phyloP scores from a whole-genome alignment of 2,329 filamentous ascomycete species.

The Bipolaris cookei region DNA sequence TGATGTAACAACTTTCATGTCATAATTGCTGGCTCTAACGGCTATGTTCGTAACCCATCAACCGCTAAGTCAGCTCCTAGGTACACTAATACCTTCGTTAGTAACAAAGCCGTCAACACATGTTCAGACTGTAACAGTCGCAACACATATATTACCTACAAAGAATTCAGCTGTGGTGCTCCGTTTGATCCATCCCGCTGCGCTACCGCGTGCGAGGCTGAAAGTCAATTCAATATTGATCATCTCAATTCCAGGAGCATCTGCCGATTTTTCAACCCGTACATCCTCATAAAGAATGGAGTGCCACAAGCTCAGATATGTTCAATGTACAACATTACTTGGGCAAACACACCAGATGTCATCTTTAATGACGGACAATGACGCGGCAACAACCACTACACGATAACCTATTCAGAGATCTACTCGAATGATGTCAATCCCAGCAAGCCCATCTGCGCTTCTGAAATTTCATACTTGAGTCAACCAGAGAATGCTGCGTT shows the following conservation, averaged over 20 bases:
- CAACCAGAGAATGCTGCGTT: neutral
- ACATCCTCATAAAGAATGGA: constrained; percentile 2
- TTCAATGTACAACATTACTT: constrained; percentile 1
- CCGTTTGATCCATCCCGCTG: constrained; percentile 2
- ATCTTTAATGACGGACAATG: neutral
- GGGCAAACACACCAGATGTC: neutral
- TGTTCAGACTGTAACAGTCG: neutral
- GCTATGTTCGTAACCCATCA: neutral
- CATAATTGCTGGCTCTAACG: constrained; percentile 3
- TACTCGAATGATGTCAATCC: neutral
- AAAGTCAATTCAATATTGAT: neutral
- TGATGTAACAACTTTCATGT: constrained; percentile 3
- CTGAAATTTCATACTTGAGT: neutral
- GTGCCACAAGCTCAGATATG: neutral
- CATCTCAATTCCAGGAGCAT: neutral
- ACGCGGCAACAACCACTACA: constrained; percentile 1
- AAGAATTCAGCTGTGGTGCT: neutral
- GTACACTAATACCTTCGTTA: neutral
- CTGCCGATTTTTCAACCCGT: constrained; percentile 4
- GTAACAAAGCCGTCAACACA: neutral
- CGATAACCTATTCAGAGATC: neutral
- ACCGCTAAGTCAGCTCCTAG: neutral
- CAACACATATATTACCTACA: neutral
- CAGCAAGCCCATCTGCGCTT: neutral
- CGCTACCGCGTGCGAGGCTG: neutral